Percentiles rank a stretch among this genome's conserved stretches.
These are phyloP conservation scores for Cyberlindnera americana DNA, from an alignment of 805 yeast species.

Conservation along the genomic window DNA sequence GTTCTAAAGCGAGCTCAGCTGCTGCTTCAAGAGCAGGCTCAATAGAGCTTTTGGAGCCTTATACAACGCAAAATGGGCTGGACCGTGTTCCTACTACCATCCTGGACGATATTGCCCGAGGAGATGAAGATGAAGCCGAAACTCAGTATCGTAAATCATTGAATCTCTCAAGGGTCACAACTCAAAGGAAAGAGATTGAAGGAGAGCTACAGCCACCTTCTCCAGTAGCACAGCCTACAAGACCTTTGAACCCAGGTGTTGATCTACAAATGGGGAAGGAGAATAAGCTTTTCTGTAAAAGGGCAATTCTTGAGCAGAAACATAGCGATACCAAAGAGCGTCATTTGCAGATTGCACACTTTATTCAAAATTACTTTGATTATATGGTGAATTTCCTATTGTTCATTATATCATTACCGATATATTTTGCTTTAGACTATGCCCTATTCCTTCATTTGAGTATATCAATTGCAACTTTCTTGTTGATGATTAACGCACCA, in stretches of 20 bases:
- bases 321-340: constrained; percentile 8
- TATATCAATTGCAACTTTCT: constrained; percentile 55
- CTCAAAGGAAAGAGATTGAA: constrained; percentile 5
- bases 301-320: constrained; percentile 21
- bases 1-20: neutral
- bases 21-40: constrained; percentile 7
- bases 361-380: constrained; percentile 47
- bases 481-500: constrained; percentile 39
- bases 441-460: constrained; percentile 62
- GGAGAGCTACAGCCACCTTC: constrained; percentile 12
- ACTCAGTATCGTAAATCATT: constrained; percentile 16
- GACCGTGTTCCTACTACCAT: constrained; percentile 17
- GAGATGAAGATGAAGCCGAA: constrained; percentile 27
- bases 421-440: constrained; percentile 55
- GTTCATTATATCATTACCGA: constrained; percentile 53
- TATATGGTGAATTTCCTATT: constrained; percentile 47
- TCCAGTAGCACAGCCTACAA: constrained; percentile 15
- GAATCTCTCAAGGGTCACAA: constrained; percentile 9
- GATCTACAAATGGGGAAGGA: constrained; percentile 5
- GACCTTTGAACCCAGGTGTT: constrained; percentile 18
- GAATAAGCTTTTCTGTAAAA: constrained; percentile 21
- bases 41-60: constrained; percentile 2
- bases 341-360: constrained; percentile 31
- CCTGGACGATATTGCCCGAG: constrained; percentile 21
- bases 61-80: constrained; percentile 1